Evolutionary conservation across 2,329 filamentous ascomycete species (phyloP).

Genomic region (Neonectria coccinea): DNA sequence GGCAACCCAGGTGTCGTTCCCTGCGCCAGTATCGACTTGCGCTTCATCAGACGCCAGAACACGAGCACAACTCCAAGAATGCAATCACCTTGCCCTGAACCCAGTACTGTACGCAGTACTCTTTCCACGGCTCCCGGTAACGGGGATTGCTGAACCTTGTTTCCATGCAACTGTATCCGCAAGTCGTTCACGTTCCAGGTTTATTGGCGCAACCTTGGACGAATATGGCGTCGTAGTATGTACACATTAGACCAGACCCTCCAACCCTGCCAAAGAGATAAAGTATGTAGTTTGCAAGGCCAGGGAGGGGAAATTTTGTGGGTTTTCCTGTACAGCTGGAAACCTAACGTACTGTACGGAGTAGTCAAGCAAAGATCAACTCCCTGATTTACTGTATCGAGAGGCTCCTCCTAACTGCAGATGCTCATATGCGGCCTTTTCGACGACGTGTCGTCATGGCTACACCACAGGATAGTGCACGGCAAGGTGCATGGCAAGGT

Average conservation of each 20-base stretch:
- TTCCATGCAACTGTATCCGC: background rate
- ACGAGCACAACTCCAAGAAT: too few species aligned
- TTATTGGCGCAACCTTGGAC: background rate
- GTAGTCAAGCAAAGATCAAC: background rate
- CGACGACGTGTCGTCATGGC: background rate
- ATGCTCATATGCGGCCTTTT: constrained; percentile 24
- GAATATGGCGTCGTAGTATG: background rate
- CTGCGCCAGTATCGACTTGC: too few species aligned
- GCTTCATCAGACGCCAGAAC: too few species aligned
- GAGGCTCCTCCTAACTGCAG: background rate
- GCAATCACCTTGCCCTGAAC: too few species aligned
- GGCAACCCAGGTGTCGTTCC: too few species aligned
- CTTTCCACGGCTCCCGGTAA: too few species aligned
- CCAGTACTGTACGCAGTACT: too few species aligned
- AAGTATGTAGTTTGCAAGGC: background rate
- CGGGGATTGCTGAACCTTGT: too few species aligned
- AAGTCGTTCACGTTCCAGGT: background rate
- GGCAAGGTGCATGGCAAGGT: too few species aligned
- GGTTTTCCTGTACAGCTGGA: background rate
- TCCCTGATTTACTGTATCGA: background rate
- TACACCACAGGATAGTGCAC: background rate
- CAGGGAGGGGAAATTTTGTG: background rate
- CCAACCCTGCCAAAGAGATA: background rate
- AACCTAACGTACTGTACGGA: too few species aligned
- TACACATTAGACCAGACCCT: background rate